Base-by-base conservation (phyloP, 352 stramenopile genomes). In the Phytophthora idaei region DNA sequence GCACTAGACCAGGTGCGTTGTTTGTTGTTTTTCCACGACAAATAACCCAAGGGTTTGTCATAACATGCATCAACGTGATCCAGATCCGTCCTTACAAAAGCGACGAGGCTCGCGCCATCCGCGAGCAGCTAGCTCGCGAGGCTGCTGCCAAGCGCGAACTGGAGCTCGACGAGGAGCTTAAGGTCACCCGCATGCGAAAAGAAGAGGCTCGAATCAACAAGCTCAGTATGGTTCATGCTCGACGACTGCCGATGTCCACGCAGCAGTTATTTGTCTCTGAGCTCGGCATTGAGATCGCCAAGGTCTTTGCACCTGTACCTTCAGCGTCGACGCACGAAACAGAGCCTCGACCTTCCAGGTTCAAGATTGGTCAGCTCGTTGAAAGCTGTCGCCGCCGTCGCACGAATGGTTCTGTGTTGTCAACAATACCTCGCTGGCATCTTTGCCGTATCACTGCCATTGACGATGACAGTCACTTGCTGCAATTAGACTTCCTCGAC, bases 61-160 rank as follows among this genome's bases (percentile, higher is more conserved):
- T 57, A 64, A 68, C 57, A 2, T 53, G 27, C 14, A 9, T 14
- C 25, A 11, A 14, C 29, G 2, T 71, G 37, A 29, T 17, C 39
- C 36, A 91, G 83, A 87, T 91, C 25, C 79, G 81, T n/a, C 57
- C 53, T 17, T 91, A 89, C 65, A 77, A 83, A 50, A 75, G 76
- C 41, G 71, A 82, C 14, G 79, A 89, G 47, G 79, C 81, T 9
- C 69, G 61, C 6, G 61, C 56, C 8, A 81, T 90, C 11, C 77
- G 77, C 7, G 83, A 90, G 32, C 67, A 77, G 6, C 56, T 82
- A 50, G 72, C 67, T 0, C 62, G 69, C 21, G 80, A 89, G 55
- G 76, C 75, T 9, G 78, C 80, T 3, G 80, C 69, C 0, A 83
- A 81, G 44, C 53, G 72, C 5, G 73, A 77, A n/a, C 57, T 76